A percentile compares a stretch with the other conserved stretches of the same genome.
phyloP scores from a whole-genome alignment of 768 basidiomycete species.

The Cystofilobasidium capitatum region DNA sequence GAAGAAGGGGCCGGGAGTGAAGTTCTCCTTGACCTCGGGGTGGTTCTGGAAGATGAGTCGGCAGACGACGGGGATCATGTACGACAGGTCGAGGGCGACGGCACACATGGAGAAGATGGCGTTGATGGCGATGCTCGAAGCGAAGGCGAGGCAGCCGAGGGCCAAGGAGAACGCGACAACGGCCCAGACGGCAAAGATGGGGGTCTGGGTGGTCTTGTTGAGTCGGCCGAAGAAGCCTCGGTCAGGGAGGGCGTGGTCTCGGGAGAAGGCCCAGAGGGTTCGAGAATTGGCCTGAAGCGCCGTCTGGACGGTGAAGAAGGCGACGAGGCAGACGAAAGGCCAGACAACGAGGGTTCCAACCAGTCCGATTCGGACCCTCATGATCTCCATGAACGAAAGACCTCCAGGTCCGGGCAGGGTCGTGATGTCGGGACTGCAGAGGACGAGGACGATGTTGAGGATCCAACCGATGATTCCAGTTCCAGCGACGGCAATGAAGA shows the following conservation, averaged over 20 bases:
- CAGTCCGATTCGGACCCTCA: conserved; percentile 64
- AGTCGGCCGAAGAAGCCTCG: conserved; percentile 64
- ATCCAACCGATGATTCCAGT: conserved; percentile 67
- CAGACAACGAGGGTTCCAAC: conserved; percentile 67
- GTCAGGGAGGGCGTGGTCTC: conserved; percentile 58
- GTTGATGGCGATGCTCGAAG: conserved; percentile 60
- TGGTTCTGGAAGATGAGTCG: conserved; percentile 60
- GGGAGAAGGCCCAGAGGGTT: conserved; percentile 71
- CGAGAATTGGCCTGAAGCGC: conserved; percentile 72
- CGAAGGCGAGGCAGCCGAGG: conserved; percentile 56
- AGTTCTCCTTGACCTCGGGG: conserved; percentile 57
- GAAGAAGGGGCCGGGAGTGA: conserved; percentile 79
- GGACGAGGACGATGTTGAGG: conserved; percentile 73
- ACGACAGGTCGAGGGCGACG: conserved; percentile 43
- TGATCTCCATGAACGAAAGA: conserved; percentile 69
- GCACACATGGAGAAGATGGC: conserved; percentile 75
- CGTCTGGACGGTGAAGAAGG: conserved; percentile 70
- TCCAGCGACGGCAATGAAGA: conserved; percentile 50
- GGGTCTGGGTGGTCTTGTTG: conserved; percentile 56
- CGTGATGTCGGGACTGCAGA: conserved; percentile 56
- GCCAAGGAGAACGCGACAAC: conserved; percentile 58
- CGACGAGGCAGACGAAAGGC: conserved; percentile 48
- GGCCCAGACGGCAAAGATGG: conserved; percentile 66
- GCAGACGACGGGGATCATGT: conserved; percentile 69
- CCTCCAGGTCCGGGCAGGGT: conserved; percentile 60